Base-by-base conservation (phyloP, 2,329 filamentous ascomycete genomes). In the Periconia sp. region DNA sequence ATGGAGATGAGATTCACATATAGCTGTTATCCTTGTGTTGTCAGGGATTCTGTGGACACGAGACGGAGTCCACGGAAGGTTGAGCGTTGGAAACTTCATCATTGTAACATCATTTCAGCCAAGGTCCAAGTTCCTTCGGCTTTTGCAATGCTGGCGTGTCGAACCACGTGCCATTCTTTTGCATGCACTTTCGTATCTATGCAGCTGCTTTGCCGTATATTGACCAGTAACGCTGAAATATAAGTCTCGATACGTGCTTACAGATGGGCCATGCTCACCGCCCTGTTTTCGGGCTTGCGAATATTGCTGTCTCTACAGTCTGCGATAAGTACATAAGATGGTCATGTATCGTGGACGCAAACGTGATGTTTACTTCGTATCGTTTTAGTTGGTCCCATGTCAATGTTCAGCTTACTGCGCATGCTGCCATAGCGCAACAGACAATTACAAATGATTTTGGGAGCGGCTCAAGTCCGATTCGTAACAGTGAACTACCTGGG, bases 71-170 rank as follows among this genome's bases (percentile, higher is more conserved):
- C 18, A 10, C 27, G 19, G 19, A 27, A 27, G 42, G 15, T 18
- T 27, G 42, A 27, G 6, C 19, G 9, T 27, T 15, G 42, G 7
- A n/a, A 11, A 27, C 23, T 18, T 15, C 40, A 53, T 27, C 37
- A 48, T 44, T 27, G 5, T 45, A 14, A 33, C 41, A 33, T 49
- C 47, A 49, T 47, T 23, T 33, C 20, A 41, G 5, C 20, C 45
- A 8, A 41, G 52, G 53, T 41, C 52, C 52, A 50, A 55, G 47
- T 47, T 50, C 47, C 23, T 19, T 15, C 14, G 23, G 23, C n/a
- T 14, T 37, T 37, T n/a, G 33, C 33, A 5, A 11, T 37, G 33
- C 33, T 11, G 6, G 33, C 33, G 33, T 37, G 33, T 11, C 33
- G 3, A 6, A 13, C 33, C 11, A n/a, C 11, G 33, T n/a, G 11